Conservation (phyloP, 306 rosid genomes). For the Elaeagnus macrophylla region DNA sequence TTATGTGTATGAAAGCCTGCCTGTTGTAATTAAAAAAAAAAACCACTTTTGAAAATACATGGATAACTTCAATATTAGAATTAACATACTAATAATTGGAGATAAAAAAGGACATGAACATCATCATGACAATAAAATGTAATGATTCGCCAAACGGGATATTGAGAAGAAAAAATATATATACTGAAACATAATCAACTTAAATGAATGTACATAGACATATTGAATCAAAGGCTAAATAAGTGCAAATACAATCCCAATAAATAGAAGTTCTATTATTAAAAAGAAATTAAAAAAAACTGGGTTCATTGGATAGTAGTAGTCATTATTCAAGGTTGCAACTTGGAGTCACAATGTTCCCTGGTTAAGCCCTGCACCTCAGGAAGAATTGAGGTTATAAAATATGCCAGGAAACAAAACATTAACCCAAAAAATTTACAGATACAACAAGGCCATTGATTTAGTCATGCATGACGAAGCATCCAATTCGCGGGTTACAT, state of each 20-base stretch:
- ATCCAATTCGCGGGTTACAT: slow-evolving; percentile 74
- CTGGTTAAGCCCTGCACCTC: slow-evolving; percentile 5
- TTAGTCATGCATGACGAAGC: slow-evolving; percentile 88
- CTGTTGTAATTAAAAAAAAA: too few relatives aligned
- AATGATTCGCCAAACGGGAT: slow-evolving; percentile 5
- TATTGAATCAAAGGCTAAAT: slow-evolving; percentile 38
- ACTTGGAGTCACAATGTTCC: slow-evolving; percentile 7
- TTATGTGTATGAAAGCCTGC: too few relatives aligned
- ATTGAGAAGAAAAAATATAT: slow-evolving; percentile 15
- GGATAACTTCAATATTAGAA: too few relatives aligned
- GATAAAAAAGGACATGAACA: too few relatives aligned
- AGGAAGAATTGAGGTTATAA: slow-evolving; percentile 11
- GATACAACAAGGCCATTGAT: slow-evolving; percentile 76
- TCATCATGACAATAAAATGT: not conserved
- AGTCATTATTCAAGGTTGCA: slow-evolving; percentile 19
- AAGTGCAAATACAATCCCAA: slow-evolving; percentile 17
- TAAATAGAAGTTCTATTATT: not conserved
- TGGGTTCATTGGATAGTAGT: slow-evolving; percentile 10
- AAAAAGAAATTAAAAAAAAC: too few relatives aligned
- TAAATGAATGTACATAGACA: slow-evolving; percentile 40
- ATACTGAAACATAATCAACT: slow-evolving; percentile 26
- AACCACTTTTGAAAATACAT: too few relatives aligned
- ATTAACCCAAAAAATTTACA: slow-evolving; percentile 12
- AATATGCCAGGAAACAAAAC: not conserved
- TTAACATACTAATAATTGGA: too few relatives aligned